These are phyloP conservation scores for Dendrobium huoshanense DNA, from an alignment of 106 monocot genomes.

Conservation along the genomic window DNA sequence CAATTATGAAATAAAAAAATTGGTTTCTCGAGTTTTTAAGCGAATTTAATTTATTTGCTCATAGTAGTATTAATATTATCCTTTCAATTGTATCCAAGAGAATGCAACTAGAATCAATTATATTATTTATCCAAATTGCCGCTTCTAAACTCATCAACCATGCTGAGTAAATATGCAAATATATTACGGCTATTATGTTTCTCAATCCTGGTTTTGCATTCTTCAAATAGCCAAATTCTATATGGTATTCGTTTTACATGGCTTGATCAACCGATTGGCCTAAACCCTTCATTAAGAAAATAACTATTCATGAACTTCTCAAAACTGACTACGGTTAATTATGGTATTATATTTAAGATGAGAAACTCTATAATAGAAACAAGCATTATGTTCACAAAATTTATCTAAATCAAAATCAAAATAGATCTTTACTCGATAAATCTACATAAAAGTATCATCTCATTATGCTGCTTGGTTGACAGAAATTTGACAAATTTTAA, in stretches of 20 bases:
- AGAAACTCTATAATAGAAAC: not conserved
- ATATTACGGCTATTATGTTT: not conserved
- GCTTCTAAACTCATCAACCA: not conserved
- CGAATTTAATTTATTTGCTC: not conserved
- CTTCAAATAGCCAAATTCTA: not conserved
- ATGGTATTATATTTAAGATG: not conserved
- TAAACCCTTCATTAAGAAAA: not conserved
- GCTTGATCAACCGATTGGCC: not conserved
- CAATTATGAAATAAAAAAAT: not conserved
- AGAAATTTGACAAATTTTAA: not conserved
- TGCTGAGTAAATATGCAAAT: not conserved
- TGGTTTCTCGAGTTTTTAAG: not conserved
- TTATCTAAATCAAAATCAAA: not conserved
- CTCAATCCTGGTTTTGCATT: not conserved
- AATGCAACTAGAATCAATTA: not conserved
- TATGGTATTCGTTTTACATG: not conserved
- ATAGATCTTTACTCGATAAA: not conserved
- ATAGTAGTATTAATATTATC: not conserved
- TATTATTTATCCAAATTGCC: not conserved
- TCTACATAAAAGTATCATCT: not conserved
- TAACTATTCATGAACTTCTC: not conserved
- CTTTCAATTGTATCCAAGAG: not conserved
- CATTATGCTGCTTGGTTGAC: not conserved
- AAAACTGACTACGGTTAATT: not conserved
- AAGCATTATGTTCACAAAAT: not conserved